These are phyloP conservation scores for Butyriboletus appendiculatus DNA, from an alignment of 1,284 basidiomycete species.

Conservation along the genomic window DNA sequence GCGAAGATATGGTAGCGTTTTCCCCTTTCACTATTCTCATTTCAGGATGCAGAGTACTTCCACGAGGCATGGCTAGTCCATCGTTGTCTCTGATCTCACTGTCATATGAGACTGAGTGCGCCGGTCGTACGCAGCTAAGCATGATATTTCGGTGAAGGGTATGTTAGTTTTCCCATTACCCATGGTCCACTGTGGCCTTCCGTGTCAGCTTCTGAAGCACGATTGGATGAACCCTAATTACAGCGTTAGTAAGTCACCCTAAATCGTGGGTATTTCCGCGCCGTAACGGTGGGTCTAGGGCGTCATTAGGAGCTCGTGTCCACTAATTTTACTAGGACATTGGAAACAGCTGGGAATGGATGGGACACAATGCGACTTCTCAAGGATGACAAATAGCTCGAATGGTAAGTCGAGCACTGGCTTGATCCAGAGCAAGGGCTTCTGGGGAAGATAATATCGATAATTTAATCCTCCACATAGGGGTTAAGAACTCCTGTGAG, in stretches of 20 bases:
- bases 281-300: not conserved
- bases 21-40: conserved; percentile 1
- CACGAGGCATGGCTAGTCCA: conserved; percentile 2
- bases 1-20: not conserved
- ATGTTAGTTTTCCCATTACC: not conserved
- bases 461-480: not conserved
- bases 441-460: not conserved
- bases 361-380: not conserved
- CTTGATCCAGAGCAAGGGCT: conserved; percentile 6
- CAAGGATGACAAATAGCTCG: not conserved
- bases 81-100: not conserved
- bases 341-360: conserved; percentile 1
- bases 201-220: not conserved
- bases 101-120: not conserved
- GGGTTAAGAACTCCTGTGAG: conserved; percentile 4
- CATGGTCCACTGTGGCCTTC: not conserved
- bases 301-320: not conserved
- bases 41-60: conserved; percentile 4
- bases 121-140: too few species aligned
- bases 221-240: not conserved
- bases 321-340: not conserved
- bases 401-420: not conserved
- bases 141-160: not conserved
- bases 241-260: not conserved
- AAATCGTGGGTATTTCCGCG: not conserved